Evolutionary conservation across 2,329 filamentous ascomycete genomes (phyloP), one percentile per base, ranked within the genome.

Genomic region (Scedosporium minutisporum): DNA sequence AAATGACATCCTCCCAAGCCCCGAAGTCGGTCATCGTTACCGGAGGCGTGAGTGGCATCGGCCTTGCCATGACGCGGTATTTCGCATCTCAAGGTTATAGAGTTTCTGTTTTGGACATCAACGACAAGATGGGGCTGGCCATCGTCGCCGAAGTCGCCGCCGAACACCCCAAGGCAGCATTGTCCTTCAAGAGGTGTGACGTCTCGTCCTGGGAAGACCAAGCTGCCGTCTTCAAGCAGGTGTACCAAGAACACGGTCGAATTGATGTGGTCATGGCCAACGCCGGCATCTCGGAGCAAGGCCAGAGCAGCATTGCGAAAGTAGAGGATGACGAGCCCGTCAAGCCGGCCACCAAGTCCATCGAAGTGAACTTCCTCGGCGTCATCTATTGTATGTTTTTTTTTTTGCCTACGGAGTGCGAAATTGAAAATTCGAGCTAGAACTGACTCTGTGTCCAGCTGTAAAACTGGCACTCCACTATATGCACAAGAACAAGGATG

Each of bases 211-310:
- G 76, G 69, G 65, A 68, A 4, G 68, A 66, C n/a, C 72, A 73
- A 61, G 68, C 72, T 0, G 65, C 68, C 1, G 65, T 63, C 0
- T 76, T 72, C 46, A 46, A 70, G 12, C 60, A 66, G n/a, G 67
- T 72, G 7, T 68, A 66, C 58, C 53, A 57, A 2, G 60, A 66
- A 14, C 67, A 69, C 23, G 69, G 69, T 6, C 61, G 62, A 10
- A 64, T 82, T 18, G 78, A 82, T 63, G 65, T 80, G 3, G 78
- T 81, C 6, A 75, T 80, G 68, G 79, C 79, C 27, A 82, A 82
- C 65, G 79, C 80, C 0, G 80, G 79, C 1, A 74, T 82, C 41
- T 76, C 77, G 0, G 77, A 78, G 67, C 71, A 74, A 61, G 77
- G 73, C 1, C 61, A 60, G 3, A 71, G 69, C 46, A 71, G 68